Conservation (phyloP, 179 eudicot genomes). For the Nepenthes alata region DNA sequence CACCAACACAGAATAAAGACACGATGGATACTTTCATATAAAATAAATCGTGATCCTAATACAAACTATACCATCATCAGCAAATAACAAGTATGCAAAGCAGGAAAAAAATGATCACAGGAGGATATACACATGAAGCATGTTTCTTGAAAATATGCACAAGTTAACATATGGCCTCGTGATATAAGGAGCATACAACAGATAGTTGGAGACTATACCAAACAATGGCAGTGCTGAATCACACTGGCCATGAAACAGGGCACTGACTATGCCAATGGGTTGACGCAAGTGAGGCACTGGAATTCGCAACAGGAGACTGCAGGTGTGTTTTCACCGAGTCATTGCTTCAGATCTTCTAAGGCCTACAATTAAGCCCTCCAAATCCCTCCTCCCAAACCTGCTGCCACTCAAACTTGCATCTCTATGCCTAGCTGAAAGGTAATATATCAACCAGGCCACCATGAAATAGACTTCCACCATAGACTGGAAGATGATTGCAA, state of each 20-base stretch:
- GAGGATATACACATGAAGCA: conserved; percentile 29
- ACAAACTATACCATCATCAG: neutral
- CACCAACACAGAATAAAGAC: neutral
- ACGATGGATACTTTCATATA: neutral
- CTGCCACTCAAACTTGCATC: conserved; percentile 61
- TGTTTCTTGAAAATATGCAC: conserved; percentile 31
- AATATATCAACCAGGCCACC: conserved; percentile 77
- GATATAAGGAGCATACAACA: conserved; percentile 41
- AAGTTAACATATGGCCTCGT: conserved; percentile 31
- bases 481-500: conserved; percentile 58
- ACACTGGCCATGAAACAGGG: conserved; percentile 15
- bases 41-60: neutral
- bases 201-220: conserved; percentile 26
- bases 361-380: conserved; percentile 63
- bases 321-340: conserved; percentile 17
- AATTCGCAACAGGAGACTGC: conserved; percentile 12
- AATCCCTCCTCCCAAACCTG: conserved; percentile 72
- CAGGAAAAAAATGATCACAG: conserved; percentile 19
- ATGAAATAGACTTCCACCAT: conserved; percentile 78
- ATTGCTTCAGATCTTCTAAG: conserved; percentile 31
- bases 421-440: conserved; percentile 58
- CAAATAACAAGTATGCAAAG: neutral
- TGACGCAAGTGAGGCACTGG: conserved; percentile 18
- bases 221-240: conserved; percentile 32
- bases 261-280: conserved; percentile 20